Percentiles rank a stretch among this genome's conserved stretches.
These are phyloP conservation scores for Amaranthus hypochondriacus DNA, from an alignment of 148 eudicot genomes.

Conservation along the genomic window DNA sequence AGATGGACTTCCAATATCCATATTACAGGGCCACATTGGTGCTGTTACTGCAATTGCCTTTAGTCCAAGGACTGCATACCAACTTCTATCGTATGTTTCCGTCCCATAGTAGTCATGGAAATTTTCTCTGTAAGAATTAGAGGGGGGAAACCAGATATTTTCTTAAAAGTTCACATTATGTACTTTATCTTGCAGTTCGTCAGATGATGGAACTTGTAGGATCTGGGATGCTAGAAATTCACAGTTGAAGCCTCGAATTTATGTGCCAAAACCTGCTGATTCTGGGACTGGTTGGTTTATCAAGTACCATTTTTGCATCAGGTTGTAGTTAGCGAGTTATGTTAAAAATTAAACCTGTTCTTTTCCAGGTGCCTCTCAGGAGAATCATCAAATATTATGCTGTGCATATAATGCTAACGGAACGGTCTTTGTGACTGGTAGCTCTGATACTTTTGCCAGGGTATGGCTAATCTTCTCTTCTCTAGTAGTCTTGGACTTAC, in stretches of 20 bases:
- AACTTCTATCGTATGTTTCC: constrained; percentile 78
- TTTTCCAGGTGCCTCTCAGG: constrained; percentile 34
- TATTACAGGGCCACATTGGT: constrained; percentile 83
- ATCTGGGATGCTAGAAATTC: constrained; percentile 93
- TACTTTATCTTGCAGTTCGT: constrained; percentile 47
- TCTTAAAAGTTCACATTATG: constrained; percentile 4
- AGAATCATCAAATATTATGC: constrained; percentile 69
- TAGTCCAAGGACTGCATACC: constrained; percentile 76
- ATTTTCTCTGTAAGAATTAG: neutral
- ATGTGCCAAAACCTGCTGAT: constrained; percentile 66
- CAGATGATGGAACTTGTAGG: constrained; percentile 97
- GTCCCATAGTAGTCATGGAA: neutral
- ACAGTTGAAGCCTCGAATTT: constrained; percentile 63
- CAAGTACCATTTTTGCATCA: neutral
- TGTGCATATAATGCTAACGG: constrained; percentile 93
- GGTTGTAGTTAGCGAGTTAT: neutral
- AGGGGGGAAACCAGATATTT: neutral
- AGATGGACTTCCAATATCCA: constrained; percentile 82
- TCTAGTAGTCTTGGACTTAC: neutral
- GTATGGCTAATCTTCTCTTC: constrained; percentile 35
- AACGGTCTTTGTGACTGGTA: constrained; percentile 92
- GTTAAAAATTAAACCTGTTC: constrained; percentile 1
- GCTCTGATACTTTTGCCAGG: constrained; percentile 95
- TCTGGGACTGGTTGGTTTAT: constrained; percentile 40
- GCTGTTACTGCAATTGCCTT: constrained; percentile 98